Evolutionary conservation across 176 grass and related monocot genomes (phyloP), one percentile per base, ranked within the genome.

Genomic region (Cenchrus fungigraminus): DNA sequence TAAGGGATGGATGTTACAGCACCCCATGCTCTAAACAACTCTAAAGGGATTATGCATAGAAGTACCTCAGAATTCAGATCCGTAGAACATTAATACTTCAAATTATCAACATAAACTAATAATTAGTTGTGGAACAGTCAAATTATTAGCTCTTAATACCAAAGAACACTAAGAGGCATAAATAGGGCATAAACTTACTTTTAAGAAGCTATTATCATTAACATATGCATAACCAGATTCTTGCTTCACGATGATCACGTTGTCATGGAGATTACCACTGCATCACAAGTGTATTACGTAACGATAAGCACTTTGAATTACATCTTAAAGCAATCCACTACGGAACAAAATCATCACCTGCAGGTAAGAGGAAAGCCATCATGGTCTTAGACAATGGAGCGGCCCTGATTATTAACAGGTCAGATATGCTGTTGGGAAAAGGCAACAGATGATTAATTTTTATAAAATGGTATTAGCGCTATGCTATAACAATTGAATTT

Each of bases 241-340:
- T 92, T 98, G 97, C 77, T 96, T 98, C 93, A 98, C 86, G 50
- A 98, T 87, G 75, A 98, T 89, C 93, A 98, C 96, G 74, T 98
- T 98, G 77, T 98, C 97, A 89, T 89, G 90, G 37, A 87, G 88
- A 44, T 83, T 95, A 71, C 97, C 97, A 89, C 97, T 98, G 82
- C 54, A 92, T 62, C 19, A 81, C 22, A 75, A 49, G n/a, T 25
- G 22, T 25, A 84, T 11, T 84, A n/a, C 13, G 60, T 29, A 79
- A 52, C 13, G 54, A 34, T 62, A 82, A 76, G 14, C 47, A 76
- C 51, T 43, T 74, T 54, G 12, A 65, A 62, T 28, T 43, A 10
- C 14, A 54, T 60, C 32, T 76, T 64, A 76, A 49, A 70, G 14
- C n/a, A 49, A 68, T 25, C 7, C 28, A 15, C 10, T 51, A 76